Base-by-base conservation (phyloP, 2,329 filamentous ascomycete species). In the Bipolaris zeicola region DNA sequence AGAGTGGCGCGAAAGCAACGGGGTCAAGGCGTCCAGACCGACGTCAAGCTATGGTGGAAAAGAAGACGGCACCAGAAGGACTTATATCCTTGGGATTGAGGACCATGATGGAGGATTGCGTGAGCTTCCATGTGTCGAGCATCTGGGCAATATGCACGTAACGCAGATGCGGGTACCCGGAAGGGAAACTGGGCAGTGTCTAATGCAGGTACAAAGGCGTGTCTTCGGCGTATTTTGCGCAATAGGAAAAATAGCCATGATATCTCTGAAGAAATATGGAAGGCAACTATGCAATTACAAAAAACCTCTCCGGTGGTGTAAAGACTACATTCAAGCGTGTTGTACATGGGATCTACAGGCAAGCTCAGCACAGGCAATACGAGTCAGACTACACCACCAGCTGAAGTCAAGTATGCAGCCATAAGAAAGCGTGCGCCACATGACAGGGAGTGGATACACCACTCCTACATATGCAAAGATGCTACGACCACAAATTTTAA, bases 31-130 rank as follows among this genome's bases (percentile, higher is more conserved):
- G 41, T 45, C 22, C 7, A 37, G 33, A 26, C 16, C 26, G 42
- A 34, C 10, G 6, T 10, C 18, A 22, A 46, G 33, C 41, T 42
- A 33, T 11, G 16, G 8, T 16, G 13, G 8, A 39, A 47, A 43
- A 36, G 46, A 22, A 31, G 52, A 33, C 46, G 38, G 50, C 48
- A 36, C 13, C 14, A 46, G 18, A 13, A 14, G 11, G 44, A 14
- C 57, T 60, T 65, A 61, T 58, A 60, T 44, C 38, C 26, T 24
- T 24, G 8, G n/a, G 16, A 41, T 16, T 63, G 65, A 68, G 62
- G 46, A 68, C 65, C 60, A 44, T 63, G 65, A 67, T 65, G 62
- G 60, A 45, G 50, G n/a, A 55, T 24, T 13, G 39, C 16, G 44
- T n/a, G 47, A 7, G n/a, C 33, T n/a, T 31, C 18, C 31, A 50